Evolutionary conservation across 164 flowering plant genomes (phyloP).

Genomic region (Nymphaea colorata): DNA sequence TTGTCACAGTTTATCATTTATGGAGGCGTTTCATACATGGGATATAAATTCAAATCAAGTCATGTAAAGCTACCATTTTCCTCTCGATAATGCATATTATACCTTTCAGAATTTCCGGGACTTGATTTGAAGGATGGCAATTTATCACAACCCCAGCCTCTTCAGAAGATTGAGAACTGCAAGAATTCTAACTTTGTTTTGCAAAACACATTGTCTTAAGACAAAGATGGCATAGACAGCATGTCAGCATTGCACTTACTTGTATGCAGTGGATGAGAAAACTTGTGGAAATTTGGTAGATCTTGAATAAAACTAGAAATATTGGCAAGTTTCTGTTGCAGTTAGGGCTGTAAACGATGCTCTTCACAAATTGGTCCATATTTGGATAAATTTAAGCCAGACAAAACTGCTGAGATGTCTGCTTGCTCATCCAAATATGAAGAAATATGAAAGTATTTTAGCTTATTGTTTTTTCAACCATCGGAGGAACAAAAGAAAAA

Average conservation of each 20-base stretch:
- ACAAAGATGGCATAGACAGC: constrained; percentile 46
- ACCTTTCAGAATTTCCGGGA: too few species aligned
- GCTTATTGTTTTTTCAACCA: constrained; percentile 28
- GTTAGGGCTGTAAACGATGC: constrained; percentile 21
- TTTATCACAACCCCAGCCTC: constrained; percentile 29
- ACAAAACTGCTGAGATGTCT: constrained; percentile 48
- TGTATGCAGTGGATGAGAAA: constrained; percentile 28
- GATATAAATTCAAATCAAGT: constrained; percentile 17
- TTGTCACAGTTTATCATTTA: constrained; percentile 16
- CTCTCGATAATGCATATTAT: too few species aligned
- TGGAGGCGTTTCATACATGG: constrained; percentile 21
- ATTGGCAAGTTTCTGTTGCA: constrained; percentile 27
- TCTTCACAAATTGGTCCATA: constrained; percentile 31
- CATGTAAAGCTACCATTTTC: too few species aligned
- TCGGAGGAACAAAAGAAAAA: too few species aligned
- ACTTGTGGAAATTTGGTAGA: constrained; percentile 20
- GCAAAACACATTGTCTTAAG: constrained; percentile 53
- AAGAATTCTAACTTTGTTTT: constrained; percentile 30
- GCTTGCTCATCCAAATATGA: constrained; percentile 26
- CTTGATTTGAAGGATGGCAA: constrained; percentile 28
- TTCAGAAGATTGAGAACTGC: constrained; percentile 30
- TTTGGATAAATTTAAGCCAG: constrained; percentile 44
- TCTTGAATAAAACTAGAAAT: constrained; percentile 29
- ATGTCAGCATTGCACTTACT: constrained; percentile 37
- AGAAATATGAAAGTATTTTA: constrained; percentile 29